These are phyloP conservation scores for Erodium maritimum DNA, from an alignment of 345 rosid species.

Conservation along the genomic window DNA sequence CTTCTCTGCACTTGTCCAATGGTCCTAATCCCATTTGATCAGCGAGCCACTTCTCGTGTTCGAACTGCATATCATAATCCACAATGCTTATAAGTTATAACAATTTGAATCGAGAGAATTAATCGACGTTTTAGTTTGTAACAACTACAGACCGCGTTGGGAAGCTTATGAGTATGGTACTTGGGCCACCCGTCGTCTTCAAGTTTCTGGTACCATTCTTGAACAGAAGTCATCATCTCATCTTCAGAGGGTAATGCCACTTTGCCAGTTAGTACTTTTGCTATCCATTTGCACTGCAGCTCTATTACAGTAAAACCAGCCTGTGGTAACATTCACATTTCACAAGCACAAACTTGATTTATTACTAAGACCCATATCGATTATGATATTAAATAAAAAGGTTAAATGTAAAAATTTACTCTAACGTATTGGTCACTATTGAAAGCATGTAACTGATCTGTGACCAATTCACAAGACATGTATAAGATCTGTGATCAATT, in stretches of 20 bases:
- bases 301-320: neutral
- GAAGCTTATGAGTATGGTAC: constrained; percentile 7
- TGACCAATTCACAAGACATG: too few species aligned
- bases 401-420: too few species aligned
- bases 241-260: constrained; percentile 4
- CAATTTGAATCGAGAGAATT: neutral
- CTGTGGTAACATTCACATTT: too few species aligned
- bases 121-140: too few species aligned
- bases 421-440: too few species aligned
- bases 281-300: constrained; percentile 9
- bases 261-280: constrained; percentile 8
- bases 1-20: neutral
- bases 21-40: neutral
- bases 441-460: too few species aligned
- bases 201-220: neutral
- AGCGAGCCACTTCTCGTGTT: neutral
- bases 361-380: too few species aligned
- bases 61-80: neutral
- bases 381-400: too few species aligned
- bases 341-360: too few species aligned
- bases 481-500: too few species aligned
- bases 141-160: too few species aligned
- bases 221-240: constrained; percentile 5
- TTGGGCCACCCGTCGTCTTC: constrained; percentile 11
- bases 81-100: neutral